Base-by-base conservation (phyloP, 148 eudicot species). In the Nepenthes gracilis region DNA sequence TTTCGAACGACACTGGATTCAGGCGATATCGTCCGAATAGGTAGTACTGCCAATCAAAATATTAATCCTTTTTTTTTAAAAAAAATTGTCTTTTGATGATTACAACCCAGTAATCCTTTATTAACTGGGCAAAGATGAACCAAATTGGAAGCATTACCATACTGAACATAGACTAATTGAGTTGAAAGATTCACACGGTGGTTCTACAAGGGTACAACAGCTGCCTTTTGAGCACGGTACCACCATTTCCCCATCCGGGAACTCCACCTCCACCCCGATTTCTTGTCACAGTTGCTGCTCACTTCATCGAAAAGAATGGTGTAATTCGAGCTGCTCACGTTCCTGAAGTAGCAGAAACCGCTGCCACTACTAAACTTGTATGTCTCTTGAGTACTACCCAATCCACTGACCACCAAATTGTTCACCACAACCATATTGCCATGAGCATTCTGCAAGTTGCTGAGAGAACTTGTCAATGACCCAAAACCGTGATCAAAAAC, bases 271-370 rank as follows among this genome's bases (percentile, higher is more conserved):
- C 6, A 40, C 6, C 45, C 53, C 15, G 53, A 49, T 49, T 49
- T n/a, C 53, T 49, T 57, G 60, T 57, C 67, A 62, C 97, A 90
- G 49, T 62, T 67, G 58, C 64, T 50, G 71, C 69, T 69, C 64
- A 61, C 85, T 47, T 81, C 57, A 70, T 91, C 96, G 33, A 79
- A 66, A 52, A 83, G 54, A 73, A 91, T 78, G n/a, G 87, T 83
- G 73, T 85, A 85, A 60, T 91, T 91, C 5, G 80, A 85, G 75
- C 87, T 76, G 63, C 85, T 76, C 23, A 91, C 74, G 60, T 80
- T 74, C 79, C 97, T 80, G 54, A 69, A 69, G 66, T 87, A 91
- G 67, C 96, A 87, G 12, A 34, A 69, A 2, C 49, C 59, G 2
- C 67, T 54, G 61, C 74, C 64, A 6, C 70, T 54, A 23, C 63